phyloP scores from a whole-genome alignment of 495 filamentous ascomycete genomes.

The Tuber calosporum region DNA sequence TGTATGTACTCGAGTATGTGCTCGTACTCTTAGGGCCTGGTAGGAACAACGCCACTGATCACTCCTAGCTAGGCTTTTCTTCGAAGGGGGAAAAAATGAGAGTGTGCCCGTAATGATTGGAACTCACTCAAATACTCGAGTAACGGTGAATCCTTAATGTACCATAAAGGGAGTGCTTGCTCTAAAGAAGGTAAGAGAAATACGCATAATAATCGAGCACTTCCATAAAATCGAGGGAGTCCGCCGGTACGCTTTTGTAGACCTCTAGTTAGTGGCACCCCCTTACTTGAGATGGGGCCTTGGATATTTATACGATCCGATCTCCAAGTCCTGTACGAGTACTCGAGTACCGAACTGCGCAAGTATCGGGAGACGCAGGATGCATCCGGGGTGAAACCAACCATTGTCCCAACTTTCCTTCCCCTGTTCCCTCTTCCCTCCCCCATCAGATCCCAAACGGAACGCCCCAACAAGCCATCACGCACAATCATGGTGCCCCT shows the following conservation, averaged over 20 bases:
- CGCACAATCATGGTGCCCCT: not conserved
- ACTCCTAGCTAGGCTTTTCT: not conserved
- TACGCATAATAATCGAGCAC: not conserved
- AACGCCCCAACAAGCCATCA: not conserved
- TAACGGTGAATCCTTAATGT: not conserved
- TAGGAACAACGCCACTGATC: not conserved
- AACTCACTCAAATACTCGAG: not conserved
- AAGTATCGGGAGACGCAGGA: too few species aligned
- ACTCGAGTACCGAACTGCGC: too few species aligned
- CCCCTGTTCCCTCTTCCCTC: too few species aligned
- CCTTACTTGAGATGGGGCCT: not conserved
- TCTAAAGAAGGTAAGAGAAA: not conserved
- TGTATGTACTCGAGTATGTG: not conserved
- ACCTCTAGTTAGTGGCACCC: not conserved
- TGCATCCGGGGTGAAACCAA: not conserved
- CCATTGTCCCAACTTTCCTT: not conserved
- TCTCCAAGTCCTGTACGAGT: not conserved
- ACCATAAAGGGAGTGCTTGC: not conserved
- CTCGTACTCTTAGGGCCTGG: not conserved
- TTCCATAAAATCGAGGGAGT: not conserved
- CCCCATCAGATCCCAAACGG: not conserved
- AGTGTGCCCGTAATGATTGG: not conserved
- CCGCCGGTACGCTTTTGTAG: not conserved
- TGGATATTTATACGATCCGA: not conserved
- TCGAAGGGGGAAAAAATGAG: not conserved